phyloP scores from a whole-genome alignment of 768 basidiomycete species.

The Boletellus sp. region DNA sequence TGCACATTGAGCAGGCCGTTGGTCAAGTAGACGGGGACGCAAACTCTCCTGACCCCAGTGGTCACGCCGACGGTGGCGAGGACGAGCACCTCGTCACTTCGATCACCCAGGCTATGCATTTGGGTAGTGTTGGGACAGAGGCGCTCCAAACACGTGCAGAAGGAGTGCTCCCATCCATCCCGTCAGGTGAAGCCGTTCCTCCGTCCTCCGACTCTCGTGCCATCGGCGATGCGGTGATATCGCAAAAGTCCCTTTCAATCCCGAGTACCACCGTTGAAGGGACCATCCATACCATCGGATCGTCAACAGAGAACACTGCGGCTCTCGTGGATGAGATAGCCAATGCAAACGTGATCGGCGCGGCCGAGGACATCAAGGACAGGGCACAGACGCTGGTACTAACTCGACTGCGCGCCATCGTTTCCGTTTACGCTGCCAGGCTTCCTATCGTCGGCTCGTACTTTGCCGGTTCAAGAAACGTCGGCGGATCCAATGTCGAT shows the following conservation, averaged over 20 bases:
- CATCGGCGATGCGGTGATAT: neutral
- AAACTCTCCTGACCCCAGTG: neutral
- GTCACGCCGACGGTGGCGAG: neutral
- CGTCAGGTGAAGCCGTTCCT: neutral
- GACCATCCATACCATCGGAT: neutral
- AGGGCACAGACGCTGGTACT: conserved; percentile 4
- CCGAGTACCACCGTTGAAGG: neutral
- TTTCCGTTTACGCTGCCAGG: conserved; percentile 13
- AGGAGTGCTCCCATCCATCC: neutral
- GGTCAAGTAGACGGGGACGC: neutral
- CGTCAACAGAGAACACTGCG: neutral
- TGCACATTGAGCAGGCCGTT: neutral
- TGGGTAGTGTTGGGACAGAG: neutral
- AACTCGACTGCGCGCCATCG: conserved; percentile 6
- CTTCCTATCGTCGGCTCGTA: conserved; percentile 25
- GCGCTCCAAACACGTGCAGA: neutral
- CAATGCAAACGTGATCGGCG: neutral
- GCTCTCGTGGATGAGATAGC: neutral
- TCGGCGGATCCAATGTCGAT: neutral
- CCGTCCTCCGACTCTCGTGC: neutral
- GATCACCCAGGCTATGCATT: neutral
- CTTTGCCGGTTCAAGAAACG: conserved; percentile 9
- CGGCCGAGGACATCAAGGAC: conserved; percentile 4
- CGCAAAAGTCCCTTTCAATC: neutral
- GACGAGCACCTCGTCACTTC: neutral